Conservation (phyloP, 1,139 yeast genomes). For the Kurtzmaniella natalensis region DNA sequence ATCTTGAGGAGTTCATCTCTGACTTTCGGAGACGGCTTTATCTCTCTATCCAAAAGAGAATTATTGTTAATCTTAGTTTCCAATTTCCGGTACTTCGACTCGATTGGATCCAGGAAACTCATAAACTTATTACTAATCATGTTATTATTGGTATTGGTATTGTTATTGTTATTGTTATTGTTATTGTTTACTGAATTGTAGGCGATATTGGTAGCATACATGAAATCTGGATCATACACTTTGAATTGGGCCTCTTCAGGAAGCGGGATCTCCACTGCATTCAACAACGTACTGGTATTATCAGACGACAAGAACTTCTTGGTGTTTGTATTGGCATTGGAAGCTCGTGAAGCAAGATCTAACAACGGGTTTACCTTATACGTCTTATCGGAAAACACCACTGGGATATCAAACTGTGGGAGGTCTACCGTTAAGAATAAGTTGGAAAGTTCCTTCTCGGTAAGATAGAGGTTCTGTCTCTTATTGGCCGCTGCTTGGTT, state of each 20-base stretch:
- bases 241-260: conserved; percentile 14
- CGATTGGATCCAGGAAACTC: conserved; percentile 84
- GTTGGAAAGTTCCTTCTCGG: conserved; percentile 16
- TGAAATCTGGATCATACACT: conserved; percentile 41
- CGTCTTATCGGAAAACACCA: conserved; percentile 65
- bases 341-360: conserved; percentile 7
- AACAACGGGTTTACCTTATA: conserved; percentile 14
- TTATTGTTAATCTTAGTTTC: conserved; percentile 76
- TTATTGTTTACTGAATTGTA: conserved; percentile 8
- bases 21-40: conserved; percentile 83
- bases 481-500: conserved; percentile 11
- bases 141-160: conserved; percentile 13
- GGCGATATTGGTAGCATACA: conserved; percentile 11
- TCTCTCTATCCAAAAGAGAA: conserved; percentile 72
- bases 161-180: conserved; percentile 11
- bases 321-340: conserved; percentile 5
- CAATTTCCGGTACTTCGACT: conserved; percentile 75
- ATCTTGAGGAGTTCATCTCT: conserved; percentile 71
- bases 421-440: conserved; percentile 56
- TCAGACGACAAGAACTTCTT: conserved; percentile 6
- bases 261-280: conserved; percentile 33
- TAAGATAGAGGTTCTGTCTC: conserved; percentile 18
- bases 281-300: conserved; percentile 25
- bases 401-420: conserved; percentile 74
- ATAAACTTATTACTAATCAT: no score